Evolutionary conservation across 2,329 filamentous ascomycete genomes (phyloP), one percentile per base, ranked within the genome.

Genomic region (Aspergillus amoenus): DNA sequence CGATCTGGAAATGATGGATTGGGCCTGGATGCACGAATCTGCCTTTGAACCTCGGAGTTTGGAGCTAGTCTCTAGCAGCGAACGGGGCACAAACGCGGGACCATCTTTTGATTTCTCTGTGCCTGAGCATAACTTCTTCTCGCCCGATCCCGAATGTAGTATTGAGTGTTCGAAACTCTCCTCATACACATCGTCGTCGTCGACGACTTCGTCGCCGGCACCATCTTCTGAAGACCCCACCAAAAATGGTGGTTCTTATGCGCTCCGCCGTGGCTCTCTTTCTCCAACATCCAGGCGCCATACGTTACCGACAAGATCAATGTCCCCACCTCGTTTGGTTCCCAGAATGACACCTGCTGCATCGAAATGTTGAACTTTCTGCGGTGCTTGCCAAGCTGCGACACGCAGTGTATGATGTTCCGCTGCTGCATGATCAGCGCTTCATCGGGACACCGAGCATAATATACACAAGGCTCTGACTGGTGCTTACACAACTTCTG

Each of bases 291-390:
- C 47, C 5, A 15, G 52, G 37, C 40, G 40, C n/a, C 52, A 46
- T 32, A 27, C 54, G 5, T 21, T 55, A 48, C 46, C 57, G 32
- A 44, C 55, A 11, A 60, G 55, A 4, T 60, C 58, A 32, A 56
- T 52, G 7, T 60, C 61, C 13, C 50, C 61, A 13, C 37, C 59
- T 2, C 55, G 37, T 11, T 37, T 52, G 15, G 37, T 55, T n/a
- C 58, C 64, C 9, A 60, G 48, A 27, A 65, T 65, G 64, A 65
- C 59, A 17, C 58, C 61, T 37, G 52, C 56, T 46, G 55, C 53
- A 12, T 55, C 57, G 49, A 52, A 39, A 11, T 37, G 30, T 21
- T 30, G 51, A 40, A 17, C 47, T 24, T 24, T 42, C 12, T 30
- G 43, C 13, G 13, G 44, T 42, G 45, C 39, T 50, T 48, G 24